Evolutionary conservation across 1,139 yeast genomes (phyloP).

Genomic region (Kluyveromyces sp.): DNA sequence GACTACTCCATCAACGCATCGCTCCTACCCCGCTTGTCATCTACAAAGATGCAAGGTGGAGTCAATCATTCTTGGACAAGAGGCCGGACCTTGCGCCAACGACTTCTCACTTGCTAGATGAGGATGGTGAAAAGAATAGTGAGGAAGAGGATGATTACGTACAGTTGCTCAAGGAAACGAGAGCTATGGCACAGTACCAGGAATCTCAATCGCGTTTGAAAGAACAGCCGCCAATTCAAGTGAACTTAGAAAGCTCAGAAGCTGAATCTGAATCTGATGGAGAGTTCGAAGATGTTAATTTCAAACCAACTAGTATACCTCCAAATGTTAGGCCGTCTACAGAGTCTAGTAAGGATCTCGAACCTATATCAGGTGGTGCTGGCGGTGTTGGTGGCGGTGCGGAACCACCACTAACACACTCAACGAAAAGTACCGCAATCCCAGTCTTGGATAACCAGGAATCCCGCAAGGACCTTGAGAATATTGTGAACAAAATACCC

Average conservation of each 20-base stretch:
- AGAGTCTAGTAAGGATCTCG: too few species aligned
- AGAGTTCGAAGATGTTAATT: background rate
- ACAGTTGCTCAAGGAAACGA: slow-evolving; percentile 30
- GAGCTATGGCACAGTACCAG: slow-evolving; percentile 41
- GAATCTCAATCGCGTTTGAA: slow-evolving; percentile 32
- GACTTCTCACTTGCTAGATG: slow-evolving; percentile 4
- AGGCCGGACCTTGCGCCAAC: slow-evolving; percentile 19
- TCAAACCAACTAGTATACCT: background rate
- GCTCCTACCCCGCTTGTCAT: slow-evolving; percentile 28
- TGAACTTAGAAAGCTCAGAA: background rate
- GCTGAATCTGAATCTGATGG: background rate
- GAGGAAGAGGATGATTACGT: slow-evolving; percentile 30
- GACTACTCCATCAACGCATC: slow-evolving; percentile 36
- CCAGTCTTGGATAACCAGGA: slow-evolving; percentile 10
- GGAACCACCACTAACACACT: background rate
- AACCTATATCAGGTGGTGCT: too few species aligned
- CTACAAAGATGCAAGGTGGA: slow-evolving; percentile 16
- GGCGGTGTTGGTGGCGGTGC: too few species aligned
- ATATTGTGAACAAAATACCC: slow-evolving; percentile 18
- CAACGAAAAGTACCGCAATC: background rate
- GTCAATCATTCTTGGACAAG: slow-evolving; percentile 27
- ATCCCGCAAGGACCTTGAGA: slow-evolving; percentile 18
- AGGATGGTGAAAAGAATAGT: slow-evolving; percentile 13
- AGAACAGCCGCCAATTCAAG: background rate
- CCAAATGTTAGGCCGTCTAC: too few species aligned